phyloP scores from a whole-genome alignment of 1,139 yeast species.

The Scheffersomyces lignicola region DNA sequence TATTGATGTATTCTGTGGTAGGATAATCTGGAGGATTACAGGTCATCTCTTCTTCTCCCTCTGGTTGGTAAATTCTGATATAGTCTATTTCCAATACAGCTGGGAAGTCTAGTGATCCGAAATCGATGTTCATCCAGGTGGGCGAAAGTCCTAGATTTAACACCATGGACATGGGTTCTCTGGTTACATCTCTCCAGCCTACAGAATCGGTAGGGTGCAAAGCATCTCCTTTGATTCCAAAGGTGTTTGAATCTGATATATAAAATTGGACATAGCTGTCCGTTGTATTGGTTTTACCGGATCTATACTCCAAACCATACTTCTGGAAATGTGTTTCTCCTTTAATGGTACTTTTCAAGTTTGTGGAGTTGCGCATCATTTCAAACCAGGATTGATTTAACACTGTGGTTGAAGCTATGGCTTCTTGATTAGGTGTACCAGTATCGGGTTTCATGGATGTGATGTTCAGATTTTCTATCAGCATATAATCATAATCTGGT shows the following conservation, averaged over 20 bases:
- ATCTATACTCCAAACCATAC: slow-evolving; percentile 26
- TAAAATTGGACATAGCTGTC: slow-evolving; percentile 26
- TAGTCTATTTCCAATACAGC: slow-evolving; percentile 27
- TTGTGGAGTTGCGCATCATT: slow-evolving; percentile 10
- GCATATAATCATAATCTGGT: slow-evolving; percentile 30
- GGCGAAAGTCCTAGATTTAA: slow-evolving; percentile 29
- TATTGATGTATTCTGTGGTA: slow-evolving; percentile 24
- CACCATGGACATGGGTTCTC: slow-evolving; percentile 31
- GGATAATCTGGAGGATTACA: slow-evolving; percentile 31
- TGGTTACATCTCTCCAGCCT: slow-evolving; percentile 28
- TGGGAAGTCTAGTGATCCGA: slow-evolving; percentile 24
- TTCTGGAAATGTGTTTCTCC: slow-evolving; percentile 18
- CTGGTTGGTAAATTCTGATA: slow-evolving; percentile 29
- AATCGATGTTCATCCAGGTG: slow-evolving; percentile 25
- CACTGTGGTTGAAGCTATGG: slow-evolving; percentile 27
- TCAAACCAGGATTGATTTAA: slow-evolving; percentile 25
- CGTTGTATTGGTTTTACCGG: slow-evolving; percentile 15
- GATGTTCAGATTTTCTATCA: slow-evolving; percentile 17
- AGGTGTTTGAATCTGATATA: slow-evolving; percentile 20
- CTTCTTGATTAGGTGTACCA: slow-evolving; percentile 32
- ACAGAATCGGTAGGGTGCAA: slow-evolving; percentile 25
- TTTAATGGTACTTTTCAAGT: slow-evolving; percentile 10
- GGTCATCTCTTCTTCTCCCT: slow-evolving; percentile 20
- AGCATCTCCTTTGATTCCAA: slow-evolving; percentile 24
- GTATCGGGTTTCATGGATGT: slow-evolving; percentile 28